Evolutionary conservation across 2,329 filamentous ascomycete species (phyloP).

Genomic region (Fusarium virguliforme): DNA sequence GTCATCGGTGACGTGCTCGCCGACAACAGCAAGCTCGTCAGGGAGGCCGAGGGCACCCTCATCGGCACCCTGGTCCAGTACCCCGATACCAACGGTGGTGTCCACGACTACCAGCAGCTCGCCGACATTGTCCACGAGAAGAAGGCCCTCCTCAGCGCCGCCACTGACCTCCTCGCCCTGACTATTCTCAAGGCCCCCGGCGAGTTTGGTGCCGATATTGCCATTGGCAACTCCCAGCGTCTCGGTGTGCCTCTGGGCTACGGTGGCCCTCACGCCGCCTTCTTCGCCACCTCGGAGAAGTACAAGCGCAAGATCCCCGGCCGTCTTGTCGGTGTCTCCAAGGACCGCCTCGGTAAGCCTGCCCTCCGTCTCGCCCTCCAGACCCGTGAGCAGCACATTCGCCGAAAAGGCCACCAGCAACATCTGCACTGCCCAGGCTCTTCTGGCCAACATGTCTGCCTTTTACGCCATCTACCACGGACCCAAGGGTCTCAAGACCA

Average conservation of each 20-base stretch:
- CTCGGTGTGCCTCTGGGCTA: constrained; percentile 94
- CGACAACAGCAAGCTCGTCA: constrained; percentile 74
- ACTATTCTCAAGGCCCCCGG: constrained; percentile 91
- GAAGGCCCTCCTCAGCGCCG: constrained; percentile 86
- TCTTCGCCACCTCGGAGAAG: constrained; percentile 86
- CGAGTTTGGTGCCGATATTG: constrained; percentile 95
- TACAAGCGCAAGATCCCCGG: constrained; percentile 96
- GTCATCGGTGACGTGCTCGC: constrained; percentile 82
- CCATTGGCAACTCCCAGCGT: constrained; percentile 91
- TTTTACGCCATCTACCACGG: constrained; percentile 97
- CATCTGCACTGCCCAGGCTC: constrained; percentile 94
- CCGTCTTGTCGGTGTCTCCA: constrained; percentile 89
- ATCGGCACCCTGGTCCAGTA: constrained; percentile 95
- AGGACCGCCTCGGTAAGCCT: constrained; percentile 84
- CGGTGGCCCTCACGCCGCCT: constrained; percentile 93
- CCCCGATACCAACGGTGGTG: constrained; percentile 87
- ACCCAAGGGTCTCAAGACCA: constrained; percentile 84
- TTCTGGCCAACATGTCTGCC: constrained; percentile 95
- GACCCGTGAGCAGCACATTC: constrained; percentile 96
- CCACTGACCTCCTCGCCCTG: constrained; percentile 89
- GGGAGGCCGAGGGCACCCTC: constrained; percentile 83
- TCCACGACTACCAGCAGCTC: constrained; percentile 82
- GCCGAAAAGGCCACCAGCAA: constrained; percentile 98
- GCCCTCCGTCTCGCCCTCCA: constrained; percentile 78
- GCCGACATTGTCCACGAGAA: constrained; percentile 83